phyloP scores from a whole-genome alignment of 176 grass and related monocot species.

The Lolium multiflorum region DNA sequence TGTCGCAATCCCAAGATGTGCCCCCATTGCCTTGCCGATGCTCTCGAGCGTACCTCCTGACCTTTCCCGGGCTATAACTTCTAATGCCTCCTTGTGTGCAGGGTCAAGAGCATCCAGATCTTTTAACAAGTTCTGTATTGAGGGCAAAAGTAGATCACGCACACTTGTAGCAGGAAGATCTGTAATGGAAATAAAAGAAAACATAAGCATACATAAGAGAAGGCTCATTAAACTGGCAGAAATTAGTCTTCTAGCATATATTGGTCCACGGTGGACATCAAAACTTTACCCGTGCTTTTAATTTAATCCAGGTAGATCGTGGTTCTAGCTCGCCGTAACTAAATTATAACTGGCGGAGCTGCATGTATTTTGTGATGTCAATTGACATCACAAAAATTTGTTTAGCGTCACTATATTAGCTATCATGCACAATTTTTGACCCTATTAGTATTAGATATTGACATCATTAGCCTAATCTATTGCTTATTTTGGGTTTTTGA shows the following conservation, averaged over 20 bases:
- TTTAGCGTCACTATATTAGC: no score
- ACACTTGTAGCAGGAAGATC: slow-evolving; percentile 82
- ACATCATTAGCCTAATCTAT: no score
- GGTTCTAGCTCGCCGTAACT: slow-evolving; percentile 17
- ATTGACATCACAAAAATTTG: no score
- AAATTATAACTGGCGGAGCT: neutral
- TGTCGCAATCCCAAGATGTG: slow-evolving; percentile 84
- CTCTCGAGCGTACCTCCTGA: slow-evolving; percentile 79
- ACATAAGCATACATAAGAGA: slow-evolving; percentile 8
- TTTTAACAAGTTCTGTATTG: slow-evolving; percentile 88
- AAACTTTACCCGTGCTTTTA: neutral
- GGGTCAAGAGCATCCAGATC: slow-evolving; percentile 88
- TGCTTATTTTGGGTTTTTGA: no score
- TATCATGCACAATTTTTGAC: no score
- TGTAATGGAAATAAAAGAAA: slow-evolving; percentile 40
- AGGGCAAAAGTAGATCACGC: slow-evolving; percentile 80
- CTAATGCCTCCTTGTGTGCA: slow-evolving; percentile 94
- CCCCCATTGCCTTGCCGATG: slow-evolving; percentile 89
- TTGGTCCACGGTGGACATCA: neutral
- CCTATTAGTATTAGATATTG: no score
- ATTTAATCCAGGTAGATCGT: neutral
- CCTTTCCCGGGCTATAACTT: slow-evolving; percentile 83
- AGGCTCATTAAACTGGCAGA: neutral
- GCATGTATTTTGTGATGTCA: no score
- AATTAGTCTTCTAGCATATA: neutral